A percentile compares a stretch with the other conserved stretches of the same genome.
Conservation (phyloP, 768 basidiomycete genomes). For the Boletus sensibilis region DNA sequence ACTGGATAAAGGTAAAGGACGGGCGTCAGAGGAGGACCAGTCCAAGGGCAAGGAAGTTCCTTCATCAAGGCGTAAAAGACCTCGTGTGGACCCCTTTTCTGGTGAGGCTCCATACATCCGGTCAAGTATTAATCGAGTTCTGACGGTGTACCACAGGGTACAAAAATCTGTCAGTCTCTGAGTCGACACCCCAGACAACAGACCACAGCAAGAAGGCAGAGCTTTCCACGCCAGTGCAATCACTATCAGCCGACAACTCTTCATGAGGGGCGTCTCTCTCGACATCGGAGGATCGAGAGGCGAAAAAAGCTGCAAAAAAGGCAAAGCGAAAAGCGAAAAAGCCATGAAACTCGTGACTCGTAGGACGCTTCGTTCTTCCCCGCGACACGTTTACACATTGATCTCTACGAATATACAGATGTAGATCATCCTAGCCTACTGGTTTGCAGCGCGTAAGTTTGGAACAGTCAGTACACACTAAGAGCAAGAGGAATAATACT, state of each 20-base stretch:
- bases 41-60: conserved; percentile 7
- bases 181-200: not conserved
- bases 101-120: conserved; percentile 37
- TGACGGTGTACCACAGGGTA: conserved; percentile 29
- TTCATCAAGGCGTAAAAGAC: conserved; percentile 48
- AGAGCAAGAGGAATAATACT: conserved; percentile 14
- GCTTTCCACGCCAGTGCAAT: not conserved
- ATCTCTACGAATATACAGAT: conserved; percentile 14
- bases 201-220: conserved; percentile 13
- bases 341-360: conserved; percentile 1
- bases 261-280: conserved; percentile 25
- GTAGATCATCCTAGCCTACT: conserved; percentile 14
- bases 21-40: conserved; percentile 32
- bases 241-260: not conserved
- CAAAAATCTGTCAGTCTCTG: conserved; percentile 19
- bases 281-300: conserved; percentile 22
- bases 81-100: conserved; percentile 62
- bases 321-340: conserved; percentile 36
- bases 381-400: conserved; percentile 15
- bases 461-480: conserved; percentile 11
- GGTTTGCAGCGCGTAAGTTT: conserved; percentile 16
- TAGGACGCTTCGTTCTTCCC: conserved; percentile 8
- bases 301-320: conserved; percentile 33
- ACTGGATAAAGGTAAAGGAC: conserved; percentile 37
- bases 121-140: not conserved